Evolutionary conservation across 352 stramenopile species (phyloP).

Genomic region (Globisporangium perplexum): DNA sequence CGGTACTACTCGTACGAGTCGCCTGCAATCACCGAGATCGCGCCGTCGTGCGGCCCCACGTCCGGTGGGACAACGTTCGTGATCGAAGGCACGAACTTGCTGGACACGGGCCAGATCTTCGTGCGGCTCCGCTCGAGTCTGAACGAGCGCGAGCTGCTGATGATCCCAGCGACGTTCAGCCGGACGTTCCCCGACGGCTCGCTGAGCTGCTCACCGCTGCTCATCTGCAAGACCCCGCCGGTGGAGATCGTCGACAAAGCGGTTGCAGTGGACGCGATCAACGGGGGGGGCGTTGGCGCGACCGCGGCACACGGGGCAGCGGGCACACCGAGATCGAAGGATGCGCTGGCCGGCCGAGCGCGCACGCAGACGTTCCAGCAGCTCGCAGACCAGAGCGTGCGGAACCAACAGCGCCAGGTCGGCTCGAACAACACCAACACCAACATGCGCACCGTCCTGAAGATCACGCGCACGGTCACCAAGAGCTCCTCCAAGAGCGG

Average conservation of each 20-base stretch:
- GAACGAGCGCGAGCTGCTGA: constrained; percentile 57
- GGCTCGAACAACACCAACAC: constrained; percentile 8
- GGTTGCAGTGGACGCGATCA: constrained; percentile 7
- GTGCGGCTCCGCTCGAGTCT: constrained; percentile 57
- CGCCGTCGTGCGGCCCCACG: constrained; percentile 49
- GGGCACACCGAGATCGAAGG: constrained; percentile 18
- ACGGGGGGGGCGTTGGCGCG: background rate
- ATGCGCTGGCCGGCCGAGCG: constrained; percentile 27
- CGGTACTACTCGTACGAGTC: constrained; percentile 70
- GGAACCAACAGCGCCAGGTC: constrained; percentile 7
- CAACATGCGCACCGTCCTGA: constrained; percentile 17
- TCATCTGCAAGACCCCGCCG: constrained; percentile 51
- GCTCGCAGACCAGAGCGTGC: constrained; percentile 51
- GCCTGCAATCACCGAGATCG: constrained; percentile 49
- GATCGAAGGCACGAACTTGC: constrained; percentile 50
- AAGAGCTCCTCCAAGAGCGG: constrained; percentile 9
- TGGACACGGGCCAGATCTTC: constrained; percentile 74
- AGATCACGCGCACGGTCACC: constrained; percentile 17
- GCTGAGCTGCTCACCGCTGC: constrained; percentile 36
- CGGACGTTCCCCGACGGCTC: constrained; percentile 51
- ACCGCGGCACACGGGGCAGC: background rate
- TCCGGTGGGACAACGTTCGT: constrained; percentile 50
- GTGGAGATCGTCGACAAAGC: constrained; percentile 54
- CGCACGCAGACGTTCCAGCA: constrained; percentile 50
- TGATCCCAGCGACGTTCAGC: constrained; percentile 53